phyloP scores from a whole-genome alignment of 257 asterid genomes.

The Solanum sejunctum region DNA sequence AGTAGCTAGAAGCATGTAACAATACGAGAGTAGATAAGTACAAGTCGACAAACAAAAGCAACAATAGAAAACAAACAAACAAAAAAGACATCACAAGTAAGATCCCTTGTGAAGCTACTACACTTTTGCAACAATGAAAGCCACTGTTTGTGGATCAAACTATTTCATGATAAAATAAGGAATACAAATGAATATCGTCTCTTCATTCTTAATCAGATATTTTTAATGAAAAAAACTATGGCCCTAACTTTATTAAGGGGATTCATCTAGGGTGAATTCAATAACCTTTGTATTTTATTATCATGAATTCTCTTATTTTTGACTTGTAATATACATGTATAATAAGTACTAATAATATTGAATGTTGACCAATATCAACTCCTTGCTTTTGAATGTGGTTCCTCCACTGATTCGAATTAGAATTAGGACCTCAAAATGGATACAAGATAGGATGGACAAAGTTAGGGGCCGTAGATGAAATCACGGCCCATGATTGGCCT shows the following conservation, averaged over 20 bases:
- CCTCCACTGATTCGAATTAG: background rate
- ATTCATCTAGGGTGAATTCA: background rate
- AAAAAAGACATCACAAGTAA: background rate
- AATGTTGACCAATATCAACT: background rate
- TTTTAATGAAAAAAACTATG: background rate
- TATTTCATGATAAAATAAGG: background rate
- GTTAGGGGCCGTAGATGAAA: no score
- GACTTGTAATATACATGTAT: background rate
- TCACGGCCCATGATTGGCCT: no score
- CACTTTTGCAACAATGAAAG: background rate
- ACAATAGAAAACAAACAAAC: background rate
- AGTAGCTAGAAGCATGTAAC: background rate
- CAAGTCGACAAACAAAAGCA: background rate
- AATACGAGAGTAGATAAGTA: background rate
- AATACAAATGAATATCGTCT: rapidly evolving
- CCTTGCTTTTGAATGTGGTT: background rate
- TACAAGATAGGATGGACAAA: no score
- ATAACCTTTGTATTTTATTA: background rate
- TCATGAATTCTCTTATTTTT: background rate
- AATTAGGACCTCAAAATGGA: background rate
- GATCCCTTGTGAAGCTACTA: background rate
- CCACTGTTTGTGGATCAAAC: background rate
- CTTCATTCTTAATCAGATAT: background rate
- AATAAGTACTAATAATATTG: background rate
- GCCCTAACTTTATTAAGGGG: no score